phyloP scores from a whole-genome alignment of 495 filamentous ascomycete species.

The Talaromyces thailandensis region DNA sequence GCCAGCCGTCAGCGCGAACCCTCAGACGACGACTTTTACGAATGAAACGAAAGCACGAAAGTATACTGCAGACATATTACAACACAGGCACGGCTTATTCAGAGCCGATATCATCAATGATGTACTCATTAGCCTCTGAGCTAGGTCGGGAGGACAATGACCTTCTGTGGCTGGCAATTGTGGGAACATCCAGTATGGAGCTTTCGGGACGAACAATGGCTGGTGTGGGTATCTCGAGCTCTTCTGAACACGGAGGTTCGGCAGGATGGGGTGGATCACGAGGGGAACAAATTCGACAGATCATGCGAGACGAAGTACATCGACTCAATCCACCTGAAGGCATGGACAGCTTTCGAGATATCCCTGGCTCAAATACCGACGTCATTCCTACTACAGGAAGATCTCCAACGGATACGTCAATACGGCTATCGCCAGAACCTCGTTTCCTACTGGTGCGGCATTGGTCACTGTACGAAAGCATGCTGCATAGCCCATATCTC shows the following conservation, averaged over 20 bases:
- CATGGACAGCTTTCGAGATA: slow-evolving; percentile 43
- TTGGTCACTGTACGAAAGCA: slow-evolving; percentile 96
- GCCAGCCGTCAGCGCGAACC: slow-evolving; percentile 53
- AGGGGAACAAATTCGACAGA: slow-evolving; percentile 73
- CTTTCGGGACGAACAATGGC: slow-evolving; percentile 79
- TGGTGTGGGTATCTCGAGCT: slow-evolving; percentile 65
- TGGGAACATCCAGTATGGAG: slow-evolving; percentile 85
- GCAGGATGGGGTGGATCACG: slow-evolving; percentile 76
- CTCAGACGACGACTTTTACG: slow-evolving; percentile 65
- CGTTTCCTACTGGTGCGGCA: slow-evolving; percentile 89
- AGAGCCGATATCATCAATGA: slow-evolving; percentile 84
- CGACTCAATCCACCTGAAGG: slow-evolving; percentile 82
- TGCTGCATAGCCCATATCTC: slow-evolving; percentile 96
- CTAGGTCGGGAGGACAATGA: slow-evolving; percentile 96
- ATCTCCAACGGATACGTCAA: slow-evolving; percentile 84
- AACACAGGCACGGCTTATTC: slow-evolving; percentile 80
- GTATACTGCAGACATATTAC: slow-evolving; percentile 69
- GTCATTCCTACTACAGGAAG: slow-evolving; percentile 82
- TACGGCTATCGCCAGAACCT: slow-evolving; percentile 88
- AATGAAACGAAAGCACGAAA: slow-evolving; percentile 68
- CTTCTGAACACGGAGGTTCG: slow-evolving; percentile 45
- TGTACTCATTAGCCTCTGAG: slow-evolving; percentile 92
- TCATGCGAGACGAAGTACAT: slow-evolving; percentile 87
- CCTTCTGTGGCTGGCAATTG: slow-evolving; percentile 86
- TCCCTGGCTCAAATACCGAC: slow-evolving; percentile 51